phyloP scores from a whole-genome alignment of 768 basidiomycete genomes.

The Trichaptum fuscoviolaceum region DNA sequence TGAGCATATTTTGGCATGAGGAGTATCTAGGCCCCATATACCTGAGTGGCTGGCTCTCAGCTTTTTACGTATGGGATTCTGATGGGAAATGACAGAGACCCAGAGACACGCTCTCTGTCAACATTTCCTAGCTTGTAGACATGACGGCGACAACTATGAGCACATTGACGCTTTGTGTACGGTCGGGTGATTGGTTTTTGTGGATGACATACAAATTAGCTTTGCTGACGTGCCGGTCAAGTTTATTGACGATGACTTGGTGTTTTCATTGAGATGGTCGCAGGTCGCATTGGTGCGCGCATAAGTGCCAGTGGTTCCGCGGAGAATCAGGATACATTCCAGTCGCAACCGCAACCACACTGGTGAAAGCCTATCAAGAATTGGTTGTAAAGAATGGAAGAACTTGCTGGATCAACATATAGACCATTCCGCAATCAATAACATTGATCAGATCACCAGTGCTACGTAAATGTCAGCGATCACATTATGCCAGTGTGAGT shows the following conservation, averaged over 20 bases:
- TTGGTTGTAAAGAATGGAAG: no score
- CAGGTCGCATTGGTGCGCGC: slow-evolving; percentile 16
- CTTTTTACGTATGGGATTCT: slow-evolving; percentile 30
- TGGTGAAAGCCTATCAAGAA: background rate
- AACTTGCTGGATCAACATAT: no score
- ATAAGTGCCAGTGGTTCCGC: slow-evolving; percentile 19
- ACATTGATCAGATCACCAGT: no score
- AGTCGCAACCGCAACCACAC: background rate
- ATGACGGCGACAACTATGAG: slow-evolving; percentile 7
- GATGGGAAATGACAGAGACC: slow-evolving; percentile 27
- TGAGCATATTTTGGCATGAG: slow-evolving; percentile 11
- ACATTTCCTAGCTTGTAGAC: background rate
- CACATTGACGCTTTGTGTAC: slow-evolving; percentile 9
- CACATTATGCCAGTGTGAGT: no score
- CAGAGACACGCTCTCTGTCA: background rate
- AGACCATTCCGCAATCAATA: no score
- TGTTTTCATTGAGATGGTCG: slow-evolving; percentile 24
- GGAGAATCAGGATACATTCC: background rate
- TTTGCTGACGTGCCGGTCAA: slow-evolving; percentile 24
- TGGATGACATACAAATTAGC: slow-evolving; percentile 23
- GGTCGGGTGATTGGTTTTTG: slow-evolving; percentile 9
- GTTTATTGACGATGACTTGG: slow-evolving; percentile 22
- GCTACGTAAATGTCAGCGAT: no score
- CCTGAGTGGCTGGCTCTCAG: slow-evolving; percentile 37
- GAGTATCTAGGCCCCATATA: slow-evolving; percentile 22